Evolutionary conservation across 306 rosid species (phyloP).

Genomic region (Rosa persica): DNA sequence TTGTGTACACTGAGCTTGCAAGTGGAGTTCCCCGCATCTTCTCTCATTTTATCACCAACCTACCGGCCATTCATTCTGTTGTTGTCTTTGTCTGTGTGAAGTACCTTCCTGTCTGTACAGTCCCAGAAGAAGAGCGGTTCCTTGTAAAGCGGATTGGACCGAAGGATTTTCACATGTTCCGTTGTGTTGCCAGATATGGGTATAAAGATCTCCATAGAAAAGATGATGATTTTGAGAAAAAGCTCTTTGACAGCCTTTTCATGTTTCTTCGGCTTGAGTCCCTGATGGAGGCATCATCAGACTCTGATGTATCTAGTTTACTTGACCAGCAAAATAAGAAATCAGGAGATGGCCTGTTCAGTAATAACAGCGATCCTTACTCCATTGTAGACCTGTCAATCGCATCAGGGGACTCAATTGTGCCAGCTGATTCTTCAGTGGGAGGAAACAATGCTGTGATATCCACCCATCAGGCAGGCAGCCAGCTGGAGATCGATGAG

Average conservation of each 20-base stretch:
- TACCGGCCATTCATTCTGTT: constrained; percentile 93
- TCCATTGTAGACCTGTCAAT: constrained; percentile 44
- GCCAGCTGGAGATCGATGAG: constrained; percentile 61
- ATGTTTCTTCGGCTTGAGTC: constrained; percentile 66
- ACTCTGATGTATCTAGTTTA: constrained; percentile 74
- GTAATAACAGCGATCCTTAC: constrained; percentile 33
- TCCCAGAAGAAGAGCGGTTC: constrained; percentile 92
- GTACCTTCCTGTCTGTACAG: constrained; percentile 91
- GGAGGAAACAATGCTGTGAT: constrained; percentile 35
- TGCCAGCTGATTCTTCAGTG: constrained; percentile 53
- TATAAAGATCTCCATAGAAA: constrained; percentile 86
- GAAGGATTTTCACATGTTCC: constrained; percentile 81
- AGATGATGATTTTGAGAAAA: constrained; percentile 80
- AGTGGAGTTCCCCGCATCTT: constrained; percentile 93
- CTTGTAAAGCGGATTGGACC: constrained; percentile 92
- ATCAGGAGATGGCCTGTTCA: constrained; percentile 40
- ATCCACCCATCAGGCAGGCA: constrained; percentile 45
- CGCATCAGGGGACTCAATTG: constrained; percentile 67
- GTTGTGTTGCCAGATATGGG: constrained; percentile 88
- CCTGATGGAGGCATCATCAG: constrained; percentile 96
- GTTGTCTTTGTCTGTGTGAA: constrained; percentile 91
- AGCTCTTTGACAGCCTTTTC: constrained; percentile 74
- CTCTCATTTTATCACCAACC: constrained; percentile 93
- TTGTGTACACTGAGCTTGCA: constrained; percentile 91
- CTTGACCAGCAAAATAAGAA: constrained; percentile 52